phyloP scores from a whole-genome alignment of 2,329 filamentous ascomycete genomes.

The Paraphoma sp. region DNA sequence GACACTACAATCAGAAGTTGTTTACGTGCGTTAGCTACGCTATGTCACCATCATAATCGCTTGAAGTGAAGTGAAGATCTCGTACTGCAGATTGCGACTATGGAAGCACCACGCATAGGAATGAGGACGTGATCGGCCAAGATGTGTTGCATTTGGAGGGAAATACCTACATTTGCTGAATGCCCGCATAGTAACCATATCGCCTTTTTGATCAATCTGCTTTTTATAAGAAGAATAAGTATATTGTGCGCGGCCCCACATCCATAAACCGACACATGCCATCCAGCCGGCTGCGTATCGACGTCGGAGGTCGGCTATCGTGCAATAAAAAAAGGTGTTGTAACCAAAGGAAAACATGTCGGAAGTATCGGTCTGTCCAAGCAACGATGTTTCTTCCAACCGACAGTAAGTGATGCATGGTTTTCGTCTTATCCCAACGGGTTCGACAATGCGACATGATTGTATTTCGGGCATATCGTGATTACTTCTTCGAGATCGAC shows the following conservation, averaged over 20 bases:
- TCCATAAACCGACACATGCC: slow-evolving; percentile 19
- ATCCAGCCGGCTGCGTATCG: slow-evolving; percentile 6
- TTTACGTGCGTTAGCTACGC: no score
- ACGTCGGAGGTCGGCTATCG: no score
- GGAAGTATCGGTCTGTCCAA: slow-evolving; percentile 26
- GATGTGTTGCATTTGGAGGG: slow-evolving; percentile 23
- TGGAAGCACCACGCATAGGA: not conserved
- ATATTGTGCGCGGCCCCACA: slow-evolving; percentile 29
- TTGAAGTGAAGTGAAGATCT: no score
- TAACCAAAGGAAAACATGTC: slow-evolving; percentile 44
- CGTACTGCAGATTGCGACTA: no score
- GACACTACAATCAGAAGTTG: no score
- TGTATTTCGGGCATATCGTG: slow-evolving; percentile 41
- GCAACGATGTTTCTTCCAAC: slow-evolving; percentile 34
- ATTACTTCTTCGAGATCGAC: slow-evolving; percentile 40
- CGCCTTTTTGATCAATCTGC: slow-evolving; percentile 16
- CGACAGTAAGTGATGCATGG: slow-evolving; percentile 28
- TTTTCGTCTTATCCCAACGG: slow-evolving; percentile 41
- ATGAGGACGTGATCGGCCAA: slow-evolving; percentile 1
- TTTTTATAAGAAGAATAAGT: slow-evolving; percentile 27
- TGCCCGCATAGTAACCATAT: slow-evolving; percentile 22
- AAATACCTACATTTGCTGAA: slow-evolving; percentile 26
- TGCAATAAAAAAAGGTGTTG: slow-evolving; percentile 15
- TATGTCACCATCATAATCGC: no score
- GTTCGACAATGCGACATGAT: slow-evolving; percentile 40